These are phyloP conservation scores for Mycena kentingensis DNA, from an alignment of 768 basidiomycete species.

Conservation along the genomic window DNA sequence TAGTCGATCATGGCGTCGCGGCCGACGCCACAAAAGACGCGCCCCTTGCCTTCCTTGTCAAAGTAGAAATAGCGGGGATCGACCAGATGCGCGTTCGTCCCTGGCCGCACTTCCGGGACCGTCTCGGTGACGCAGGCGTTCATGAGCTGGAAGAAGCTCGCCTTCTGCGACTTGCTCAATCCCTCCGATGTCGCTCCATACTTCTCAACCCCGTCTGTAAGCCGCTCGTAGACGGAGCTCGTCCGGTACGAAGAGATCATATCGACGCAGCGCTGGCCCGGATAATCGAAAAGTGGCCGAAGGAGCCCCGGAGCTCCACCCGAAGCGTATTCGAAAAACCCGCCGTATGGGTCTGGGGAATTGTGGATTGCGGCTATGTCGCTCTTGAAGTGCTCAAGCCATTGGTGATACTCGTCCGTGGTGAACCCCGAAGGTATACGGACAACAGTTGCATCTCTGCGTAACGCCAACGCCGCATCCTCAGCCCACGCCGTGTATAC, in stretches of 20 bases:
- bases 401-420: background rate
- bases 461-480: background rate
- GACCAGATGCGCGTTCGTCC: slow-evolving; percentile 6
- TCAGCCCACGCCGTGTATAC: slow-evolving; percentile 9
- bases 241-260: background rate
- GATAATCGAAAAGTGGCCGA: background rate
- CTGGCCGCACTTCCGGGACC: slow-evolving; percentile 16
- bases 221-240: background rate
- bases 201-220: slow-evolving; percentile 8
- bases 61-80: slow-evolving; percentile 23
- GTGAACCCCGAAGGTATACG: slow-evolving; percentile 17
- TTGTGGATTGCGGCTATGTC: too few species aligned
- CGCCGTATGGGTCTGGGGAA: background rate
- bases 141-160: slow-evolving; percentile 3
- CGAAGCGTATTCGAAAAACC: slow-evolving; percentile 1
- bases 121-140: slow-evolving; percentile 22
- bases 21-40: slow-evolving; percentile 6
- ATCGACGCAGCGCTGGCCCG: background rate
- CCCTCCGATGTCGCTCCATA: background rate
- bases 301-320: slow-evolving; percentile 7
- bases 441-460: background rate
- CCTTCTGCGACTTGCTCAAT: background rate
- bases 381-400: slow-evolving; percentile 9
- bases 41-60: slow-evolving; percentile 9
- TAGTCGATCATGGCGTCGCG: slow-evolving; percentile 12